Conservation (phyloP, 2,329 filamentous ascomycete genomes). For the Alternaria longipes region DNA sequence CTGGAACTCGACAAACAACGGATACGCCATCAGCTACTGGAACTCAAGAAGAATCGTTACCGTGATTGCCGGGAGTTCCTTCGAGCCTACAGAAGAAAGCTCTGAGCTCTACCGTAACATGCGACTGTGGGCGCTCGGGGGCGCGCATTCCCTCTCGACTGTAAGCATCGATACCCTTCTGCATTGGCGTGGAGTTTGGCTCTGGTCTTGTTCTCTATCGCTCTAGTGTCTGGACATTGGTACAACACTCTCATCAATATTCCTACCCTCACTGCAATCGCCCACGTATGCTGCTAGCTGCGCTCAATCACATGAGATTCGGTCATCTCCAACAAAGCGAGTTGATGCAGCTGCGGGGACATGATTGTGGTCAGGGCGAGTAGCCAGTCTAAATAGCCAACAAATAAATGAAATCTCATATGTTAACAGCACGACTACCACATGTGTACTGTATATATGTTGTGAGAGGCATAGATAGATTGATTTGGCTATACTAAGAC, state of each 20-base stretch:
- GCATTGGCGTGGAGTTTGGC: conserved; percentile 11
- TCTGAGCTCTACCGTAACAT: not conserved
- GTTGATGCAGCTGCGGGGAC: conserved; percentile 1
- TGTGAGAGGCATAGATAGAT: not conserved
- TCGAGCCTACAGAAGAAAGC: not conserved
- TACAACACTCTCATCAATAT: not conserved
- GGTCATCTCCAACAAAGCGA: conserved; percentile 5
- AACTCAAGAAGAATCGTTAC: not conserved
- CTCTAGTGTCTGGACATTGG: not conserved
- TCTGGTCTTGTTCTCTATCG: not conserved
- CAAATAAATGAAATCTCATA: conserved; percentile 1
- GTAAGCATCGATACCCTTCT: conserved; percentile 10
- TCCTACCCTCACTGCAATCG: not conserved
- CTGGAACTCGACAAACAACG: not conserved
- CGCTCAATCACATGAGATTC: conserved; percentile 12
- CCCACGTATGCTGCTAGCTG: not conserved
- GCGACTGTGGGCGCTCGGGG: not conserved
- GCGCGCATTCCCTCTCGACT: conserved; percentile 1
- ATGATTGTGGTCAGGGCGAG: not conserved
- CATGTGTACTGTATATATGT: not conserved
- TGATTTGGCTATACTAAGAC: not conserved
- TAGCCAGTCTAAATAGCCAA: conserved; percentile 5
- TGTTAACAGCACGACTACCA: not conserved
- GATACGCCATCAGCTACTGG: not conserved
- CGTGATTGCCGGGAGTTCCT: not conserved